Conservation (phyloP, 768 basidiomycete genomes). For the Grammothele lineata region DNA sequence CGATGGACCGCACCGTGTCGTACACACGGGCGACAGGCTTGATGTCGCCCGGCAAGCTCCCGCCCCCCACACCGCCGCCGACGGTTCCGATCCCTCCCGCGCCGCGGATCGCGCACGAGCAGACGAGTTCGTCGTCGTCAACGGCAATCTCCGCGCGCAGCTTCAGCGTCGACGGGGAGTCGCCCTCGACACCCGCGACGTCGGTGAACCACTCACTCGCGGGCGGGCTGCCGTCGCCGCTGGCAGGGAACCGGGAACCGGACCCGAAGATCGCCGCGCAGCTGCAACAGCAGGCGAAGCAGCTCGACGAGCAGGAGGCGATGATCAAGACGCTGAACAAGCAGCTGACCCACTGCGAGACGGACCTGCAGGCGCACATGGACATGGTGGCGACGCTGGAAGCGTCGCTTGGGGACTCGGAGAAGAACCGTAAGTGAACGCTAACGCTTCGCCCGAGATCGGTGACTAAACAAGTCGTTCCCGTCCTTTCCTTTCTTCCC, state of each 20-base stretch:
- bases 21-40: slow-evolving; percentile 51
- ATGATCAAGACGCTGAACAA: slow-evolving; percentile 96
- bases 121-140: slow-evolving; percentile 50
- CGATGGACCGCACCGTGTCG: slow-evolving; percentile 36
- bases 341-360: slow-evolving; percentile 89
- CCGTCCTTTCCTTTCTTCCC: slow-evolving; percentile 2
- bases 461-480: not conserved
- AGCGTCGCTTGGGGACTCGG: slow-evolving; percentile 83
- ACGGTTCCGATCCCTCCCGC: slow-evolving; percentile 82
- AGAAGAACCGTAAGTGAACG: slow-evolving; percentile 77
- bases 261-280: slow-evolving; percentile 57
- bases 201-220: slow-evolving; percentile 30
- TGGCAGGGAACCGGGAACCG: slow-evolving; percentile 25
- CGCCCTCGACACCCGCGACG: slow-evolving; percentile 57
- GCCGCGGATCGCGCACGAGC: slow-evolving; percentile 53
- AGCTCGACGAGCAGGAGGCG: slow-evolving; percentile 77
- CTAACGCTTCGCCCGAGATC: slow-evolving; percentile 3
- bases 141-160: slow-evolving; percentile 55
- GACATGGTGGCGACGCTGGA: slow-evolving; percentile 84
- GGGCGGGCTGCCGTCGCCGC: slow-evolving; percentile 28
- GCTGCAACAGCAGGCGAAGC: slow-evolving; percentile 71
- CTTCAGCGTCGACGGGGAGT: slow-evolving; percentile 62
- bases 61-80: slow-evolving; percentile 86
- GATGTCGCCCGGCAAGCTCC: slow-evolving; percentile 69
- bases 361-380: slow-evolving; percentile 87